Conservation (phyloP, 192 early-diverging fungal species). For the Lobosporangium transversale region DNA sequence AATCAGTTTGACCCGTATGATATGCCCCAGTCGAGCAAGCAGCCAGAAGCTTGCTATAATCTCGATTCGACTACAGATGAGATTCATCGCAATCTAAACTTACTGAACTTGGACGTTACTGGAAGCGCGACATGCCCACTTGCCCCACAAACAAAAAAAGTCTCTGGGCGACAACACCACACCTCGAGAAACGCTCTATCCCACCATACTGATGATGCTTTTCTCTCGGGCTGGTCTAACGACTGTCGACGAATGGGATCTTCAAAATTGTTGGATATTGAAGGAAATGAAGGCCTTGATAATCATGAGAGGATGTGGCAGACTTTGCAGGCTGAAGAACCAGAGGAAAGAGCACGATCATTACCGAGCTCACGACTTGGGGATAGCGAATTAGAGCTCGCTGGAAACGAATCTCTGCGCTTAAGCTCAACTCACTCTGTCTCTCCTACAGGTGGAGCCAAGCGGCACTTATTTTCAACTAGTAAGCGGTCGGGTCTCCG, state of each 20-base stretch:
- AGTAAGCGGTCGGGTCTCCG: slow-evolving; percentile 35
- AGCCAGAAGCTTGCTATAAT: slow-evolving; percentile 41
- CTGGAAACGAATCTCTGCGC: slow-evolving; percentile 22
- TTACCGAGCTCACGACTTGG: slow-evolving; percentile 2
- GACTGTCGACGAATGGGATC: slow-evolving; percentile 21
- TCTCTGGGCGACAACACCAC: slow-evolving; percentile 30
- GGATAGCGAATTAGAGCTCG: neutral
- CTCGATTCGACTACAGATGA: slow-evolving; percentile 46
- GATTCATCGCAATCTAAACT: slow-evolving; percentile 43
- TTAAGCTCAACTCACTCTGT: slow-evolving; percentile 17
- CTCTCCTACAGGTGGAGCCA: slow-evolving; percentile 16
- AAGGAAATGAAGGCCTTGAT: slow-evolving; percentile 9
- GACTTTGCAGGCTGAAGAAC: slow-evolving; percentile 19
- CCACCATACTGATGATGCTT: slow-evolving; percentile 8
- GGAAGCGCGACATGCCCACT: slow-evolving; percentile 40
- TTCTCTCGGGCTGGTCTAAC: slow-evolving; percentile 13
- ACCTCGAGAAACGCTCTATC: neutral
- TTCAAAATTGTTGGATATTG: slow-evolving; percentile 2
- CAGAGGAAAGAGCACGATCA: neutral
- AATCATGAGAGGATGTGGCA: slow-evolving; percentile 47
- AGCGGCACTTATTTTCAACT: slow-evolving; percentile 41
- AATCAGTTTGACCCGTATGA: slow-evolving; percentile 4
- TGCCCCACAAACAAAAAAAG: slow-evolving; percentile 34
- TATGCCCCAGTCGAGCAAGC: neutral
- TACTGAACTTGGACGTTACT: slow-evolving; percentile 41